Evolutionary conservation across 106 monocot genomes (phyloP).

Genomic region (Narthecium ossifragum): DNA sequence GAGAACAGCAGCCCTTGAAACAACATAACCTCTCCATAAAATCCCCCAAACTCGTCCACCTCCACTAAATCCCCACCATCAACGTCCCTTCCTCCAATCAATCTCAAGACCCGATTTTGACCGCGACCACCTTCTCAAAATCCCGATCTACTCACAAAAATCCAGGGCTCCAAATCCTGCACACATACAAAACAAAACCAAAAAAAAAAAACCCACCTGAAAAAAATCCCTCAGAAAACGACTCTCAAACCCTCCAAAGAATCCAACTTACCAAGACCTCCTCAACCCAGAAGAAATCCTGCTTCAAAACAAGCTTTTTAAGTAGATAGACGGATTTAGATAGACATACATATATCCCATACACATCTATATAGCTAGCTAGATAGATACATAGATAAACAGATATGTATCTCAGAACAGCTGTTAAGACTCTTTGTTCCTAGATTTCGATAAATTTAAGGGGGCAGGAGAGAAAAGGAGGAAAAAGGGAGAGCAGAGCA

Average conservation of each 20-base stretch:
- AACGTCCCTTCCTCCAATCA: constrained; percentile 1
- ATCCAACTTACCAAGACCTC: background rate
- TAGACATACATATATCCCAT: too few species aligned
- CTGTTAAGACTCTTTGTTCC: too few species aligned
- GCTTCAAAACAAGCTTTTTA: too few species aligned
- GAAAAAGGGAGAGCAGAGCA: constrained; percentile 1
- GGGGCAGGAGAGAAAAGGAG: background rate
- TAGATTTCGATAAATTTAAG: background rate
- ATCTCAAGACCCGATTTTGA: constrained; percentile 14
- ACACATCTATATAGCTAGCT: too few species aligned
- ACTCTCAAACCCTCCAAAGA: background rate
- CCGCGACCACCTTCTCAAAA: constrained; percentile 11
- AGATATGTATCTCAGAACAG: too few species aligned
- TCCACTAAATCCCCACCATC: background rate
- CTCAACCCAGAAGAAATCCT: too few species aligned
- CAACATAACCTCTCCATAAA: constrained; percentile 39
- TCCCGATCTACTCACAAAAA: background rate
- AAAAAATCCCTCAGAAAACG: background rate
- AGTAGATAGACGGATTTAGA: too few species aligned
- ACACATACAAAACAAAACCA: background rate
- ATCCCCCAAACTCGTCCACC: background rate
- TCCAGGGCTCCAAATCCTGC: background rate
- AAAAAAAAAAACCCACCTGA: background rate
- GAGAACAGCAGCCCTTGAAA: constrained; percentile 21
- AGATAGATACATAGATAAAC: too few species aligned